Evolutionary conservation across 805 yeast species (phyloP).

Genomic region (Candida easanensis): DNA sequence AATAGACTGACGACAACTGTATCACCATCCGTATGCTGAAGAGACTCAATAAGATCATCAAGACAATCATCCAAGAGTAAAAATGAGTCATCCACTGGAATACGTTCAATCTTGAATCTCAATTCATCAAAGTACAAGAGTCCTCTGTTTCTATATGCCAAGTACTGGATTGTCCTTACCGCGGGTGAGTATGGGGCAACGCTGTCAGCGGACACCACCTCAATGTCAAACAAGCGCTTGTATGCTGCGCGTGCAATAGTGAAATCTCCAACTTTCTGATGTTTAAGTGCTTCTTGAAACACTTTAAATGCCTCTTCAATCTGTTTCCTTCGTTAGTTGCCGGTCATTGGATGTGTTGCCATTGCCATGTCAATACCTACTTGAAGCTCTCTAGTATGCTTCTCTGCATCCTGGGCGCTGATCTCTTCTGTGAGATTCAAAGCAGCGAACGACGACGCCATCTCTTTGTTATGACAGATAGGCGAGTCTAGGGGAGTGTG

Average conservation of each 20-base stretch:
- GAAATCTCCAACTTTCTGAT: constrained; percentile 51
- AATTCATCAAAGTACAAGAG: constrained; percentile 52
- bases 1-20: constrained; percentile 48
- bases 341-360: too few relatives aligned
- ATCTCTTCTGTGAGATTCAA: constrained; percentile 77
- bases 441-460: constrained; percentile 64
- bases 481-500: neutral
- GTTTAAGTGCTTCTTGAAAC: constrained; percentile 66
- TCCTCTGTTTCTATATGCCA: constrained; percentile 81
- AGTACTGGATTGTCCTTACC: constrained; percentile 67
- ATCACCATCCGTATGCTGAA: constrained; percentile 69
- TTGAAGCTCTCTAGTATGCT: constrained; percentile 88
- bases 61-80: constrained; percentile 32
- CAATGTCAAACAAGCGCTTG: constrained; percentile 61
- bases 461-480: too few relatives aligned
- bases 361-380: constrained; percentile 31
- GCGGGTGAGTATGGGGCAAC: constrained; percentile 54
- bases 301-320: constrained; percentile 75
- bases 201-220: constrained; percentile 53
- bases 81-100: constrained; percentile 9
- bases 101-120: constrained; percentile 14
- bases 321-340: constrained; percentile 13
- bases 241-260: constrained; percentile 53
- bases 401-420: constrained; percentile 66
- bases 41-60: constrained; percentile 63